These are phyloP conservation scores for Neltuma alba DNA, from an alignment of 306 rosid species.

Conservation along the genomic window DNA sequence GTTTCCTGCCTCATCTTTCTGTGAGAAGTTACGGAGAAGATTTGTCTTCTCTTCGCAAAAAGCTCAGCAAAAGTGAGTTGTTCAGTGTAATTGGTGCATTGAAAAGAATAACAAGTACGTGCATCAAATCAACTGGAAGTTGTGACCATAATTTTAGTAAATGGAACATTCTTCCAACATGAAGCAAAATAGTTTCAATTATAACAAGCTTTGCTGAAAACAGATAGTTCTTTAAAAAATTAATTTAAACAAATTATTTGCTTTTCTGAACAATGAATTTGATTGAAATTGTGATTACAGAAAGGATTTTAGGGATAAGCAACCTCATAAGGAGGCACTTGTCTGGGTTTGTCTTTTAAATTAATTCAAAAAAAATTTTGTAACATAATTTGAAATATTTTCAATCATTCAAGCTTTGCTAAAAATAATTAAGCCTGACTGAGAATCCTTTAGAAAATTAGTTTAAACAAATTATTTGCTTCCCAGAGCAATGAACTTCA, in stretches of 20 bases:
- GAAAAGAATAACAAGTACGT: neutral
- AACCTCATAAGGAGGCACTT: conserved; percentile 15
- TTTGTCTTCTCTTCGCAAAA: neutral
- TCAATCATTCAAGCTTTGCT: neutral
- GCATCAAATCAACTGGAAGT: neutral
- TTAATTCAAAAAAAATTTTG: no score
- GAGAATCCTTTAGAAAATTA: neutral
- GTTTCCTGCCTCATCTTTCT: neutral
- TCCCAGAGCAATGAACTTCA: neutral
- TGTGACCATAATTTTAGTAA: neutral
- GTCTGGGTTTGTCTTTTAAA: neutral
- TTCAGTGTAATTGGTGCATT: neutral
- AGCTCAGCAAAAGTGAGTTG: neutral
- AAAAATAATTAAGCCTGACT: neutral
- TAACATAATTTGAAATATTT: no score
- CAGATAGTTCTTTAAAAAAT: neutral
- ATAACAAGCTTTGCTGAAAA: neutral
- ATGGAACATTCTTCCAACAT: neutral
- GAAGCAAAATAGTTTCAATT: neutral
- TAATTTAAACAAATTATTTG: neutral
- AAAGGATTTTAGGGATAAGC: neutral
- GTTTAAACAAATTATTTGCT: neutral
- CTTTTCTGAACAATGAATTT: neutral
- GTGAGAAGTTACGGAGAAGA: neutral
- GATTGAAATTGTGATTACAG: neutral